Evolutionary conservation across 2,329 filamentous ascomycete species (phyloP).

Genomic region (Epichloe baconii): DNA sequence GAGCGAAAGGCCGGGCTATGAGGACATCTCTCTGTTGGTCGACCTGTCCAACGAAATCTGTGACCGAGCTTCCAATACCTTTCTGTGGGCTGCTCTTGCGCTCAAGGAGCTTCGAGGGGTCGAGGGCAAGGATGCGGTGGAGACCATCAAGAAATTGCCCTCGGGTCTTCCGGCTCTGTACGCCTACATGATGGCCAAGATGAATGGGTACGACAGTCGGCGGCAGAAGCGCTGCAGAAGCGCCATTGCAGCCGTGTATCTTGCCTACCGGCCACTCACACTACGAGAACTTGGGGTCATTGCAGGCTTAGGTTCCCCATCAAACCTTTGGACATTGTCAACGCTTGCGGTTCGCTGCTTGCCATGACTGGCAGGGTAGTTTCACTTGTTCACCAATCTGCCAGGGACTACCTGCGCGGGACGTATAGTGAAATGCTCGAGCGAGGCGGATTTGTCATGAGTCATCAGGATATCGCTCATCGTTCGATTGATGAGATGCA

Average conservation of each 20-base stretch:
- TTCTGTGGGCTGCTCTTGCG: slow-evolving; percentile 8
- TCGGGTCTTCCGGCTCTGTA: slow-evolving; percentile 4
- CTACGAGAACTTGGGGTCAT: slow-evolving; percentile 19
- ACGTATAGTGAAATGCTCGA: slow-evolving; percentile 15
- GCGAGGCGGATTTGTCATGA: slow-evolving; percentile 11
- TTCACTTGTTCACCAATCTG: slow-evolving; percentile 30
- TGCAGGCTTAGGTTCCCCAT: slow-evolving; percentile 9
- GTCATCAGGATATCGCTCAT: slow-evolving; percentile 20
- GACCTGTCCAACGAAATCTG: slow-evolving; percentile 5
- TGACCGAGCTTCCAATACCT: slow-evolving; percentile 10
- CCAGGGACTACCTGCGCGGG: slow-evolving; percentile 25
- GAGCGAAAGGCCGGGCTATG: background rate
- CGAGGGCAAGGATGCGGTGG: slow-evolving; percentile 4
- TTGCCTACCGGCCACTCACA: slow-evolving; percentile 21
- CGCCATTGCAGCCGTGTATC: slow-evolving; percentile 9
- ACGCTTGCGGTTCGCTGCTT: slow-evolving; percentile 24
- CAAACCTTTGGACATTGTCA: slow-evolving; percentile 14
- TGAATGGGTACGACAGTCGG: slow-evolving; percentile 1
- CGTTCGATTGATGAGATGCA: slow-evolving; percentile 21
- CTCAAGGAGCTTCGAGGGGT: slow-evolving; percentile 6
- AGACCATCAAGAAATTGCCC: slow-evolving; percentile 4
- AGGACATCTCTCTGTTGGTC: slow-evolving; percentile 1
- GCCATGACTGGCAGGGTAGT: slow-evolving; percentile 17
- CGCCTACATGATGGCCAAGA: slow-evolving; percentile 2
- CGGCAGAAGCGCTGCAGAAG: slow-evolving; percentile 4